These are phyloP conservation scores for Circinella minor DNA, from an alignment of 371 early-diverging fungal species.

Conservation along the genomic window DNA sequence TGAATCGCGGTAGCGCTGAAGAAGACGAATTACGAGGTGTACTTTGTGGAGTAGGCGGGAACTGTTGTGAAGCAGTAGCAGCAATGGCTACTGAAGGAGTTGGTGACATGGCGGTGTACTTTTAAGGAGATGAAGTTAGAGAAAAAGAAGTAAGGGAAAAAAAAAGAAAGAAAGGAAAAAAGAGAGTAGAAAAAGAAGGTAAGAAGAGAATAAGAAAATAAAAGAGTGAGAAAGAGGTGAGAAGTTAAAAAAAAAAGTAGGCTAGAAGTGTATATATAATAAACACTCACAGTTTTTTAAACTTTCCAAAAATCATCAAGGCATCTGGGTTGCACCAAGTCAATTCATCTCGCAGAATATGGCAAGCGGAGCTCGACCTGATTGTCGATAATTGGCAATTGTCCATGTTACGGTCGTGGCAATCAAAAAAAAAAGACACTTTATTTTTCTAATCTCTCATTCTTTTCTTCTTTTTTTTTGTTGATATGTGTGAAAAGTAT, in stretches of 20 bases:
- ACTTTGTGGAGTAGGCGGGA: slow-evolving; percentile 21
- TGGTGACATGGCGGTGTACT: slow-evolving; percentile 9
- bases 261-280: not conserved
- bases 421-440: not conserved
- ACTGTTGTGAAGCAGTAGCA: not conserved
- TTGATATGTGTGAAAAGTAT: not conserved
- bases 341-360: slow-evolving; percentile 9
- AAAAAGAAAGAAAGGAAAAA: not conserved
- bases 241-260: not conserved
- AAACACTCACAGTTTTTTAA: not conserved
- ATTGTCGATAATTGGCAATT: slow-evolving; percentile 2
- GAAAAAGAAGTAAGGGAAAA: slow-evolving; percentile 1
- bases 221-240: not conserved
- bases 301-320: not conserved
- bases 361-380: slow-evolving; percentile 9
- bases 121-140: not conserved
- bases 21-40: slow-evolving; percentile 25
- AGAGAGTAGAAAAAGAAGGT: not conserved
- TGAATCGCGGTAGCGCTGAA: slow-evolving; percentile 35
- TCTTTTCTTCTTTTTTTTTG: too few species aligned
- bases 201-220: not conserved
- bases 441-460: too few species aligned
- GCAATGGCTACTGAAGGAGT: slow-evolving; percentile 12
- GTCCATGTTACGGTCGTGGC: not conserved
- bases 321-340: slow-evolving; percentile 5